These are phyloP conservation scores for Afroboletus lepidellus DNA, from an alignment of 1,284 basidiomycete species.

Conservation along the genomic window DNA sequence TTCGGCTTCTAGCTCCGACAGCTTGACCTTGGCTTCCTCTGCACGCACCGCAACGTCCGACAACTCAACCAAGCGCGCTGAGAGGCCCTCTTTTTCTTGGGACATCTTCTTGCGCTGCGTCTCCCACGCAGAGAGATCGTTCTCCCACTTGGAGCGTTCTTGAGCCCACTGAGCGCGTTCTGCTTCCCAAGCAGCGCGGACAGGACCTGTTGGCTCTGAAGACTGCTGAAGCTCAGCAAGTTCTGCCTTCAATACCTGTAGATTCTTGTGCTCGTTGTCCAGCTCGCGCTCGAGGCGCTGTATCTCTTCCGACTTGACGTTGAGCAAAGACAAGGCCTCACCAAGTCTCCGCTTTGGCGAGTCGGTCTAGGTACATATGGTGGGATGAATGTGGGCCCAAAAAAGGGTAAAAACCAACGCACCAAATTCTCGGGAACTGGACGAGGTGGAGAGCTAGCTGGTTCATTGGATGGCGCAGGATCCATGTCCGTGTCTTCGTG, in stretches of 20 bases:
- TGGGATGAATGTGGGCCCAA: neutral
- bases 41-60: conserved; percentile 7
- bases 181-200: conserved; percentile 22
- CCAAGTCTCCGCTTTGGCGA: conserved; percentile 31
- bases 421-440: conserved; percentile 22
- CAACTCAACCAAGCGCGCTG: conserved; percentile 22
- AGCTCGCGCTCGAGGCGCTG: conserved; percentile 31
- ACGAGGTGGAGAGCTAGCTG: conserved; percentile 21
- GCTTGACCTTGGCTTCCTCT: conserved; percentile 12
- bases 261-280: conserved; percentile 13
- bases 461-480: neutral
- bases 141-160: conserved; percentile 27
- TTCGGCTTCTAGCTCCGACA: conserved; percentile 20
- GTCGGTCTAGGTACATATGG: conserved; percentile 20
- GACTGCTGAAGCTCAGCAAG: conserved; percentile 12
- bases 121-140: conserved; percentile 17
- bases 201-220: conserved; percentile 13
- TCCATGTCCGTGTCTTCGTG: conserved; percentile 26
- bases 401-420: neutral
- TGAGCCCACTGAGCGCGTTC: conserved; percentile 29
- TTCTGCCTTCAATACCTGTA: conserved; percentile 11
- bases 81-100: conserved; percentile 17
- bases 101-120: conserved; percentile 12
- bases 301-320: conserved; percentile 41
- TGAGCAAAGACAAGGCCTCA: conserved; percentile 34